Evolutionary conservation across 768 basidiomycete species (phyloP).

Genomic region (Russula olivacea): DNA sequence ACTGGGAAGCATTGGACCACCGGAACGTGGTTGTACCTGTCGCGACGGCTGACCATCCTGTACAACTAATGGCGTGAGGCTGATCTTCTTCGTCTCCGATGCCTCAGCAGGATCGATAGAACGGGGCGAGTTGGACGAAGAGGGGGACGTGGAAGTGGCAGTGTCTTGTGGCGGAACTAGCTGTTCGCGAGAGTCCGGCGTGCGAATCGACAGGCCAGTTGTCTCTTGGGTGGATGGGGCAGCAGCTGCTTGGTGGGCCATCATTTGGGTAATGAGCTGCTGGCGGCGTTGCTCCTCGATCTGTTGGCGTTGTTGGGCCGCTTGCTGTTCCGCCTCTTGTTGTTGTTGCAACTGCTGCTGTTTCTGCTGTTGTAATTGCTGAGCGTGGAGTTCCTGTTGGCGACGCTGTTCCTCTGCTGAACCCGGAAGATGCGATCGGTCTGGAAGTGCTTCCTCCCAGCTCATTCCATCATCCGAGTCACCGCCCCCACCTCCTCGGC

Average conservation of each 20-base stretch:
- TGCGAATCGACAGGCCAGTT: slow-evolving; percentile 34
- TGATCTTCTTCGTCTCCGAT: slow-evolving; percentile 70
- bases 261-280: slow-evolving; percentile 18
- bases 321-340: slow-evolving; percentile 32
- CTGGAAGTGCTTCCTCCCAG: slow-evolving; percentile 73
- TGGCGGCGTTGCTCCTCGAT: slow-evolving; percentile 26
- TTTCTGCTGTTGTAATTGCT: slow-evolving; percentile 26
- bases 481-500: slow-evolving; percentile 27
- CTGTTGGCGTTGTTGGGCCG: slow-evolving; percentile 29
- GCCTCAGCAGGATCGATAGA: slow-evolving; percentile 61
- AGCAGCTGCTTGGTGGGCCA: slow-evolving; percentile 14
- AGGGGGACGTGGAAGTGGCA: slow-evolving; percentile 30
- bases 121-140: slow-evolving; percentile 29
- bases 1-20: slow-evolving; percentile 36
- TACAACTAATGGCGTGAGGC: slow-evolving; percentile 71
- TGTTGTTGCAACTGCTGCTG: slow-evolving; percentile 22
- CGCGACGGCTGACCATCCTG: slow-evolving; percentile 49
- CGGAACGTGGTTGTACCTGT: slow-evolving; percentile 20
- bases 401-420: slow-evolving; percentile 32
- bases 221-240: slow-evolving; percentile 18
- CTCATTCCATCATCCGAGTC: slow-evolving; percentile 81
- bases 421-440: slow-evolving; percentile 33
- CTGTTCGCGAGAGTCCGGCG: slow-evolving; percentile 46
- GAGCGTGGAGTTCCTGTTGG: slow-evolving; percentile 30
- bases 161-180: slow-evolving; percentile 32